Evolutionary conservation across 768 basidiomycete genomes (phyloP), one percentile per base, ranked within the genome.

Genomic region (Termitomyces sp.): DNA sequence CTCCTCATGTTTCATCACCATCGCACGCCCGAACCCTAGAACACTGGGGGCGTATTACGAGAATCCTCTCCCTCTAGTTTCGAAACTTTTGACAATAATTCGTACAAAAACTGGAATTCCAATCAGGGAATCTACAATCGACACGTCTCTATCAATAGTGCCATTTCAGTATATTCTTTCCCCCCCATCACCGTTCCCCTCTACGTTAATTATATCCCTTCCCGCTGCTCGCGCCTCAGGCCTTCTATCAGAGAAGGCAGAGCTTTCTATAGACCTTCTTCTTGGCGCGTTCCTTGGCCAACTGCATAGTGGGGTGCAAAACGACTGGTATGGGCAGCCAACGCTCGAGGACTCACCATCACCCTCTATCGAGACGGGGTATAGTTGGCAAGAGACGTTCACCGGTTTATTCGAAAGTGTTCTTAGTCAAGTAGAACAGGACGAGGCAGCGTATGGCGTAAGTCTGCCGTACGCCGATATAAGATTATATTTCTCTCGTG

Each of bases 301-400:
- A 56, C 72, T 89, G n/a, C 89, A 91, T 64, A 75, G 69, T 11
- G 71, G 72, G 24, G 76, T 88, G n/a, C 85, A 87, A 65, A 89
- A 88, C 71, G 87, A 90, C 65, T 90, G 84, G 83, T 91, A 83
- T 62, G 89, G 89, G 3, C 63, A 75, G 3, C 84, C 85, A 18
- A 54, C 47, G 32, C 63, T 67, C 32, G 58, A 56, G 36, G 49
- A 60, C 33, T 44, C 58, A 9, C 52, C 52, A 10, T 60, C 58
- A 6, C 68, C 65, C 22, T 70, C 73, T n/a, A 40, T 58, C 11
- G 72, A 78, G 5, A 70, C 75, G 16, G 76, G 76, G 1, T 88
- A 85, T 66, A 85, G 80, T 69, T 91, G 89, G 89, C 86, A 90
- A 70, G 87, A 87, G 64, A 82, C 85, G 1, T 90, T 90, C 68